Base-by-base conservation (phyloP, 371 early-diverging fungal species). In the Apophysomyces elegans region DNA sequence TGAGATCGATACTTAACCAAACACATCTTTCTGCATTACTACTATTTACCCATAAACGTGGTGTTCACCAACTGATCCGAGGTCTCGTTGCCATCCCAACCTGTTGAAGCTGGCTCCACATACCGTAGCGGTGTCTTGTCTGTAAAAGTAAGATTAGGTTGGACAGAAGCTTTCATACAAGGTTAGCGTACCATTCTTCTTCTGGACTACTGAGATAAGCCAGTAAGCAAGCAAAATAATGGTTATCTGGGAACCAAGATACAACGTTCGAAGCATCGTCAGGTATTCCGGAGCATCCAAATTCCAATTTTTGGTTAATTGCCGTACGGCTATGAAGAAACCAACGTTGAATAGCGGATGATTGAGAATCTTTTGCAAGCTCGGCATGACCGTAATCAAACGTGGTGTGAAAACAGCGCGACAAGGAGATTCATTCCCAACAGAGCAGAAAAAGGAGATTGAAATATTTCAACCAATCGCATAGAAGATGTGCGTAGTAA, bases 11-110 rank as follows among this genome's bases (percentile, higher is more conserved):
- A 26, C 32, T 26, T 26, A 26, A 3, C 3, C 32, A 2, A 26
- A 26, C 3, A 26, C 32, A 26, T 26, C 3, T 26, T 26, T 3
- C 32, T 26, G 32, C 32, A 1, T 26, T 26, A 26, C 32, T 26
- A 3, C 32, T 26, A 26, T 26, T 26, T 78, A 78, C 79, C 81
- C 58, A 50, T 67, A 36, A 63, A 58, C 9, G 74, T 81, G 13
- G 74, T 81, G 35, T 50, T 67, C 18, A 81, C 64, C 47, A 81
- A 62, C 18, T 66, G 61, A 32, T 81, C 81, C 11, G 64, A 26
- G 14, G 64, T 64, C 47, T 73, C 66, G 16, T 66, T 70, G 11
- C 82, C 82, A 69, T 79, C 76, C 82, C 82, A 81, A 7, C 67
- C 61, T 16, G 69, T 73, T n/a, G 59, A 56, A 4, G 68, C 69